phyloP scores from a whole-genome alignment of 495 filamentous ascomycete genomes.

The Rostrohypoxylon terebratum region DNA sequence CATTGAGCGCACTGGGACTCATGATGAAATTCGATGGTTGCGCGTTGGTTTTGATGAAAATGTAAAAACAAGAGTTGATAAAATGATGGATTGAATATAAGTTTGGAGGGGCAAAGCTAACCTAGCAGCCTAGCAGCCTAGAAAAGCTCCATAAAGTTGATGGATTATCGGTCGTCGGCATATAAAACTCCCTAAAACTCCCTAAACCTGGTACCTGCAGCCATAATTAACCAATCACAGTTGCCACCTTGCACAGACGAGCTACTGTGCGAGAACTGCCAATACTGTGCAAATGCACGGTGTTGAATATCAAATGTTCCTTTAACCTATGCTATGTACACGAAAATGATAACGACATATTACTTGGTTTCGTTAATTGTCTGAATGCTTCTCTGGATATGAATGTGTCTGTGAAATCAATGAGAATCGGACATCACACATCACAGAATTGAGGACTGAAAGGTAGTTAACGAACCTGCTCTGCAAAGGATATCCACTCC shows the following conservation, averaged over 20 bases:
- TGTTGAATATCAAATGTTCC: background rate
- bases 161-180: slow-evolving; percentile 29
- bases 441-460: background rate
- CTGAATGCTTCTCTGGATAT: background rate
- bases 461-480: slow-evolving; percentile 54
- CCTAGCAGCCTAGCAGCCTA: no score
- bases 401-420: slow-evolving; percentile 44
- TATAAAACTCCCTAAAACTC: slow-evolving; percentile 11
- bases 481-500: slow-evolving; percentile 87
- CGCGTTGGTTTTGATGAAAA: slow-evolving; percentile 39
- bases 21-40: slow-evolving; percentile 52
- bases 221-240: background rate
- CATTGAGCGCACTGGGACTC: slow-evolving; percentile 53
- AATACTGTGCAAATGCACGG: background rate
- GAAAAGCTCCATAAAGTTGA: slow-evolving; percentile 21
- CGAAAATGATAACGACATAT: background rate
- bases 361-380: background rate
- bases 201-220: slow-evolving; percentile 13
- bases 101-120: slow-evolving; percentile 43
- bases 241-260: background rate
- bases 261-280: background rate
- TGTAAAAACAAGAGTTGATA: slow-evolving; percentile 8
- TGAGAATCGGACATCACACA: no score
- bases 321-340: background rate
- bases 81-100: slow-evolving; percentile 7